Conservation (phyloP, 306 rosid species). For the Fragaria vesca region DNA sequence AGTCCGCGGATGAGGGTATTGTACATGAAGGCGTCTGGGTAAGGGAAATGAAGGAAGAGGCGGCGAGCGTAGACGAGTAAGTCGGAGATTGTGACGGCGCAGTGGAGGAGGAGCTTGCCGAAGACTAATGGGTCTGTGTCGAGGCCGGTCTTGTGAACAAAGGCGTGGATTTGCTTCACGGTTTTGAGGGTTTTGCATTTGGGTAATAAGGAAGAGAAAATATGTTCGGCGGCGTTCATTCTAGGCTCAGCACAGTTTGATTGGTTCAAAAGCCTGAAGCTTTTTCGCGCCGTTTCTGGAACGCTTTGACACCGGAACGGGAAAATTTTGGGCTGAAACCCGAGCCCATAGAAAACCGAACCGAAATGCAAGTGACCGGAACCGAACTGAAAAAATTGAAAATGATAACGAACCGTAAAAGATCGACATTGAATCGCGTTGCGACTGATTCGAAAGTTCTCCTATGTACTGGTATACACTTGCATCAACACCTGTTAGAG, state of each 20-base stretch:
- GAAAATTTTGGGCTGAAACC: too few species aligned
- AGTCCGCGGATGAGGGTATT: constrained; percentile 75
- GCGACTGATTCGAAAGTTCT: too few species aligned
- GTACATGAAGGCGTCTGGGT: constrained; percentile 87
- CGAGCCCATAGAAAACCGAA: too few species aligned
- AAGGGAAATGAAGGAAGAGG: constrained; percentile 48
- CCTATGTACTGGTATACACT: too few species aligned
- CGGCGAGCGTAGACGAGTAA: constrained; percentile 57
- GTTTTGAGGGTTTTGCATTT: constrained; percentile 50
- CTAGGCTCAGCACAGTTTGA: not conserved
- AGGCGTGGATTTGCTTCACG: constrained; percentile 56
- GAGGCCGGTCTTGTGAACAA: constrained; percentile 43
- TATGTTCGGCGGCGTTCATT: constrained; percentile 40
- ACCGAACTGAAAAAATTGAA: too few species aligned
- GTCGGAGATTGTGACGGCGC: constrained; percentile 54
- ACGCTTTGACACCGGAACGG: too few species aligned
- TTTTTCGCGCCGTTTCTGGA: not conserved
- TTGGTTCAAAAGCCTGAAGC: not conserved
- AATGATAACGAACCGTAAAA: too few species aligned
- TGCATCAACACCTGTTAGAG: too few species aligned
- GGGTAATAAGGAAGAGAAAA: constrained; percentile 39
- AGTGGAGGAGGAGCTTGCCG: constrained; percentile 78
- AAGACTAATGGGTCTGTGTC: constrained; percentile 44
- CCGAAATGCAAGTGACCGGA: too few species aligned
- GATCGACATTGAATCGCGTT: too few species aligned